These are phyloP conservation scores for Euryodendron excelsum DNA, from an alignment of 148 eudicot species.

Conservation along the genomic window DNA sequence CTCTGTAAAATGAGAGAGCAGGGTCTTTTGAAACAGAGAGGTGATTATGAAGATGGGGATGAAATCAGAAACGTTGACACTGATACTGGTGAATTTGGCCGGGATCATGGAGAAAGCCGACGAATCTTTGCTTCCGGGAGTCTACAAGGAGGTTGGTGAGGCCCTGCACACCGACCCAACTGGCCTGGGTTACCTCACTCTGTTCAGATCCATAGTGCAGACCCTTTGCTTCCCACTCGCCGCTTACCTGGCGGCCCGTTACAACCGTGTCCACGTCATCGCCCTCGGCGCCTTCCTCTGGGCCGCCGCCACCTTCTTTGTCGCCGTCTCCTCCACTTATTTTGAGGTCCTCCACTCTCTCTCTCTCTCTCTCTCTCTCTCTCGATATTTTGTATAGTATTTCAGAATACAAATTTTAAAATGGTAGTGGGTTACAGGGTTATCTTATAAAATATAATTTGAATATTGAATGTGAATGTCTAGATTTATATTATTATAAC, in stretches of 20 bases:
- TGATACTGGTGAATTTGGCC: slow-evolving; percentile 68
- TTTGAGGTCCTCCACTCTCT: slow-evolving; percentile 39
- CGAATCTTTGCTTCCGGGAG: slow-evolving; percentile 74
- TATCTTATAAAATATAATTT: too few species aligned
- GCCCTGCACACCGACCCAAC: slow-evolving; percentile 77
- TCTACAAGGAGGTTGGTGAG: slow-evolving; percentile 77
- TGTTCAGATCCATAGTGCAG: slow-evolving; percentile 78
- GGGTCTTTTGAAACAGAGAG: not conserved
- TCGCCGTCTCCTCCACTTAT: slow-evolving; percentile 66
- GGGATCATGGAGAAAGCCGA: slow-evolving; percentile 89
- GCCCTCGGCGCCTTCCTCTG: slow-evolving; percentile 88
- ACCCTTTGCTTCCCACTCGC: slow-evolving; percentile 72
- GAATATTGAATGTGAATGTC: too few species aligned
- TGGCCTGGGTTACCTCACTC: slow-evolving; percentile 72
- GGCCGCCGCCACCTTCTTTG: slow-evolving; percentile 83
- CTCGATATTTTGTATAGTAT: too few species aligned
- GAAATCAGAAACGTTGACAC: slow-evolving; percentile 50
- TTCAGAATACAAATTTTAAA: too few species aligned
- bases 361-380: not conserved
- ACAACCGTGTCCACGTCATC: slow-evolving; percentile 72
- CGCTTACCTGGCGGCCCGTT: slow-evolving; percentile 59
- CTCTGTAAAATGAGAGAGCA: not conserved
- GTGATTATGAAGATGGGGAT: slow-evolving; percentile 13
- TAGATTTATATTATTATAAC: too few species aligned
- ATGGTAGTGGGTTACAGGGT: too few species aligned